Base-by-base conservation (phyloP, 805 yeast genomes). In the Metschnikowia henanensis region DNA sequence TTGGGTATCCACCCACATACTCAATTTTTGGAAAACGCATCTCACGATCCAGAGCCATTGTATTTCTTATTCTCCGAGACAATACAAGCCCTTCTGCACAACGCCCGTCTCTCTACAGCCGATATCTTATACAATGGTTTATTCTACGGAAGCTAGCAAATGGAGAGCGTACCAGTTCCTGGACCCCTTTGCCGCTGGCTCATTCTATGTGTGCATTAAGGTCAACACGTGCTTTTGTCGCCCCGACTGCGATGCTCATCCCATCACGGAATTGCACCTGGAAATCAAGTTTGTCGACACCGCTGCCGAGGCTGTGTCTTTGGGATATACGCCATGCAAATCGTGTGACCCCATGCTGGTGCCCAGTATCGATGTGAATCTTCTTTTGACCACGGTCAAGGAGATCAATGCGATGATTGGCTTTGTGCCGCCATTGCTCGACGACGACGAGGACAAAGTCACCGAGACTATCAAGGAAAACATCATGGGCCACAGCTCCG, bases 121-220 rank as follows among this genome's bases (percentile, higher is more conserved):
- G 26, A 23, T 23, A 23, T 23, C 17, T 13, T 9, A 16, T 21
- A 37, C 39, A 33, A 70, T 68, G 73, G 63, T 62, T 33, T 76
- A 76, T 57, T 58, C 70, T 1, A 58, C 75, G 5, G 77, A 75
- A 32, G 56, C 65, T 12, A 60, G 76, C 31, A 79, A 72, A 55
- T 78, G 83, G 83, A 77, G 74, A 40, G 87, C 87, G 1, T 81
- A 79, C 59, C 82, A 80, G 55, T 79, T 79, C 59, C 69, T 76
- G 46, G 88, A 83, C 55, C 86, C 88, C 1, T 79, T 79, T 53
- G 83, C 87, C 10, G 75, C 83, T 0, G 77, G 76, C 32, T 64
- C 78, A 20, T 84, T 83, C 51, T 63, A 69, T 37, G 84, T 80
- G 18, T 72, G 80, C 53, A 72, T 75, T 57, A 66, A 66, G 45